Evolutionary conservation across 2,329 filamentous ascomycete species (phyloP).

Genomic region (Parascedosporium putredinis): DNA sequence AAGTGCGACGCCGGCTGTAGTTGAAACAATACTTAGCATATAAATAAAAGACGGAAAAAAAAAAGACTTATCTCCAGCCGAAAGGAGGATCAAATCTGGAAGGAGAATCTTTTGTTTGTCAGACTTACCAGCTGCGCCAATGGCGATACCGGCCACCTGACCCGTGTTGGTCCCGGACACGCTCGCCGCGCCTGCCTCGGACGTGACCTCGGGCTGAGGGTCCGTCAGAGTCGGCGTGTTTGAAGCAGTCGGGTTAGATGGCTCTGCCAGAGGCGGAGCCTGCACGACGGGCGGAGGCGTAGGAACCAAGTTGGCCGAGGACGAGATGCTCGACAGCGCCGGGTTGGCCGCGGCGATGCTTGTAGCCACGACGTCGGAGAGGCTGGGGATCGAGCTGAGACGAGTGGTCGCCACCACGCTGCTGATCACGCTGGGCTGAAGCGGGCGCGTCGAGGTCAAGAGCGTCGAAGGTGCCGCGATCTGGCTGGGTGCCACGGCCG

Average conservation of each 20-base stretch:
- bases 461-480: background rate
- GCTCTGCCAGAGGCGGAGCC: background rate
- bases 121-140: background rate
- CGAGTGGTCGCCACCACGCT: background rate
- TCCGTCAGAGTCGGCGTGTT: background rate
- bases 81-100: background rate
- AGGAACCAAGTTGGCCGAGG: background rate
- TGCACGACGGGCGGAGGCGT: background rate
- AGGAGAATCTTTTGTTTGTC: too few species aligned
- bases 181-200: background rate
- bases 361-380: background rate
- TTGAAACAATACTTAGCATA: background rate
- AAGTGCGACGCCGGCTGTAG: background rate
- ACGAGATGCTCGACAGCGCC: background rate
- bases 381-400: background rate
- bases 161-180: background rate
- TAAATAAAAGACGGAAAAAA: background rate
- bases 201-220: background rate
- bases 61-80: background rate
- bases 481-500: background rate
- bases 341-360: background rate
- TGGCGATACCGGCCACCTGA: background rate
- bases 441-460: background rate
- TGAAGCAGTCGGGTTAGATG: background rate
- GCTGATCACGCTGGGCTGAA: background rate